Percentiles rank a stretch among this genome's conserved stretches.
These are phyloP conservation scores for Cercospora berteroae DNA, from an alignment of 2,329 filamentous ascomycete genomes.

Conservation along the genomic window DNA sequence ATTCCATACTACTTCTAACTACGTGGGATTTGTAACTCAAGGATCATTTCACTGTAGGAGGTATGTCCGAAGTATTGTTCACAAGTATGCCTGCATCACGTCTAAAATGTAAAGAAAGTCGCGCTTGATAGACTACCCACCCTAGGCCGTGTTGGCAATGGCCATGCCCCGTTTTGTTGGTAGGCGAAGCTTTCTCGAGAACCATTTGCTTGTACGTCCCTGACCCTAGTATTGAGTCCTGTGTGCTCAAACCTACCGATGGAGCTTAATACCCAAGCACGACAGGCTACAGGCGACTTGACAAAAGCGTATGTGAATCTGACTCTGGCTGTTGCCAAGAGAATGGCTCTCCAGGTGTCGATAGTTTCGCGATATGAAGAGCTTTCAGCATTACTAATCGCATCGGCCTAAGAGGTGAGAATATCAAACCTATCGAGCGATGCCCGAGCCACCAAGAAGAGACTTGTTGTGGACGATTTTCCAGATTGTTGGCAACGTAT, in stretches of 20 bases:
- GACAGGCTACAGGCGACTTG: neutral
- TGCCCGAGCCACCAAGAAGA: neutral
- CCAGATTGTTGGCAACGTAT: neutral
- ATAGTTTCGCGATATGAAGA: neutral
- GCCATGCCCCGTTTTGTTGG: neutral
- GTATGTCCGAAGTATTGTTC: neutral
- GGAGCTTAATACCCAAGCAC: neutral
- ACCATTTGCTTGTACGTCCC: neutral
- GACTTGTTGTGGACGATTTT: neutral
- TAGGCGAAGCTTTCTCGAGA: neutral
- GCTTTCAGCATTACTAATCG: neutral
- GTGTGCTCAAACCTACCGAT: neutral
- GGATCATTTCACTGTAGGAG: neutral
- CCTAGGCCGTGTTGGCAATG: neutral
- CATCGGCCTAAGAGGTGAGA: neutral
- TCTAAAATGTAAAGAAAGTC: neutral
- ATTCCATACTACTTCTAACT: neutral
- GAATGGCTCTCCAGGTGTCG: neutral
- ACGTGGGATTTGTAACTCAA: neutral
- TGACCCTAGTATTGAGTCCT: neutral
- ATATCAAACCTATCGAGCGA: neutral
- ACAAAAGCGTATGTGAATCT: neutral
- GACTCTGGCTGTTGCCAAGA: slow-evolving; percentile 2
- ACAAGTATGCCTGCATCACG: neutral
- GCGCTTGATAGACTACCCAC: neutral